These are phyloP conservation scores for Drosera spatulata DNA, from an alignment of 179 eudicot species.

Conservation along the genomic window DNA sequence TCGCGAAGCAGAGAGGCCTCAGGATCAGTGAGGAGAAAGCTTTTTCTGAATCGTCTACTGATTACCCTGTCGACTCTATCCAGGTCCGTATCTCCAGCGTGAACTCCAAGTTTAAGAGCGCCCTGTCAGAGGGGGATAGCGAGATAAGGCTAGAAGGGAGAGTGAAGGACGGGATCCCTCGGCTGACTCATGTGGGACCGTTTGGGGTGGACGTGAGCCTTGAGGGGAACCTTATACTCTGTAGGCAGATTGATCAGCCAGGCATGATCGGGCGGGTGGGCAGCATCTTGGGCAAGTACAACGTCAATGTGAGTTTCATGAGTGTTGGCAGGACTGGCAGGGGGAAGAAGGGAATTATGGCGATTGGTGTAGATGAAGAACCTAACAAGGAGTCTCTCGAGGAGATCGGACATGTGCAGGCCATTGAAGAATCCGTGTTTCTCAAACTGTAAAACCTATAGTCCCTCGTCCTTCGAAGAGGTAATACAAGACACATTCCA, in stretches of 20 bases:
- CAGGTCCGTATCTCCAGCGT: conserved; percentile 45
- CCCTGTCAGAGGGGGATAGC: conserved; percentile 23
- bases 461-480: neutral
- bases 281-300: conserved; percentile 44
- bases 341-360: conserved; percentile 65
- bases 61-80: conserved; percentile 52
- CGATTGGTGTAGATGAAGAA: conserved; percentile 80
- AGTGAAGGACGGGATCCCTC: conserved; percentile 62
- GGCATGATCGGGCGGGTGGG: conserved; percentile 83
- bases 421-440: conserved; percentile 76
- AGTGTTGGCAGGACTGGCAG: conserved; percentile 62
- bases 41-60: conserved; percentile 25
- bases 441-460: conserved; percentile 20
- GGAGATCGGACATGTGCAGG: conserved; percentile 59
- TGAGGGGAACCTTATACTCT: conserved; percentile 66
- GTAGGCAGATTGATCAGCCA: conserved; percentile 71
- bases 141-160: conserved; percentile 53
- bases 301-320: conserved; percentile 75
- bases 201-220: conserved; percentile 70
- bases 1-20: conserved; percentile 27
- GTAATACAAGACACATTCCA: neutral
- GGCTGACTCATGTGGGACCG: conserved; percentile 55
- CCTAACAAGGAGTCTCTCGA: conserved; percentile 44
- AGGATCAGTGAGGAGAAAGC: conserved; percentile 61
- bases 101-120: conserved; percentile 48